Evolutionary conservation across 2,329 filamentous ascomycete species (phyloP).

Genomic region (Torrubiella hemipterigena): DNA sequence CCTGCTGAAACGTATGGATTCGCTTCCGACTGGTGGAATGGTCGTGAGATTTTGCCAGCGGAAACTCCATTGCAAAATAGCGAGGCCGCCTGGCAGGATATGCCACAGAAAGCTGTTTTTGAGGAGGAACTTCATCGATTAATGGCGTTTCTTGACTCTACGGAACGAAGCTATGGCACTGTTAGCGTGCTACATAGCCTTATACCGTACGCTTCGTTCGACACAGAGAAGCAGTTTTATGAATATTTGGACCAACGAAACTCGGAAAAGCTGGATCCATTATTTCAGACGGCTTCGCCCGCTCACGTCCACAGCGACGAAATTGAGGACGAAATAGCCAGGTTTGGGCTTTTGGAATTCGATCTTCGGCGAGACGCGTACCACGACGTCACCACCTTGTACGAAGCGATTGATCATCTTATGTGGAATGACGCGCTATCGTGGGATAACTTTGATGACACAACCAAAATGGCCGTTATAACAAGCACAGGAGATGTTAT

Average conservation of each 20-base stretch:
- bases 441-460: constrained; percentile 20
- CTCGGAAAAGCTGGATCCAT: constrained; percentile 13
- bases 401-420: constrained; percentile 32
- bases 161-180: constrained; percentile 47
- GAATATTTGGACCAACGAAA: constrained; percentile 23
- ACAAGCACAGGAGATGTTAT: constrained; percentile 37
- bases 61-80: constrained; percentile 18
- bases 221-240: constrained; percentile 31
- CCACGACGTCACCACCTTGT: constrained; percentile 5
- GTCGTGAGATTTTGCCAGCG: constrained; percentile 33
- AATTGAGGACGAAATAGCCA: constrained; percentile 19
- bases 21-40: constrained; percentile 50
- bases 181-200: constrained; percentile 32
- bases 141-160: constrained; percentile 50
- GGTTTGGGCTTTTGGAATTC: constrained; percentile 30
- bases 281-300: constrained; percentile 21
- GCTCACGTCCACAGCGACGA: constrained; percentile 16
- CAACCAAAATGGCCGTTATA: constrained; percentile 29
- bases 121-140: constrained; percentile 47
- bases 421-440: constrained; percentile 33
- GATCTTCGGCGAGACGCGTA: constrained; percentile 16
- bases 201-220: constrained; percentile 18
- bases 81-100: too few relatives aligned
- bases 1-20: constrained; percentile 38
- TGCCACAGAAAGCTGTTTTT: constrained; percentile 27